Conservation (phyloP, 2,329 filamentous ascomycete species). For the Clarireedia hainanense region DNA sequence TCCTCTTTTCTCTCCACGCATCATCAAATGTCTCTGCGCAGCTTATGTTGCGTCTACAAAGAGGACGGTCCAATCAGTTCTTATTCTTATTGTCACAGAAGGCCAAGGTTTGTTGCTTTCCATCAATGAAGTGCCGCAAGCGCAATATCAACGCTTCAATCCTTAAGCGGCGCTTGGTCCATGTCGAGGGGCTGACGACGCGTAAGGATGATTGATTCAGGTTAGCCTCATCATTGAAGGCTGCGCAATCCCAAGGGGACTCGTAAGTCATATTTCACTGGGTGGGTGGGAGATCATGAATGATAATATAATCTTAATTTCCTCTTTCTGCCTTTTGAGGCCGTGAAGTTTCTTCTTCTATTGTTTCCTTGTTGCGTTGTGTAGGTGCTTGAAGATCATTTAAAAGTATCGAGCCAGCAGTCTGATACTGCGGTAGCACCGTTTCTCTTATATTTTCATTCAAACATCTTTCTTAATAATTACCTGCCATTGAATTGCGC, state of each 20-base stretch:
- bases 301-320: no score
- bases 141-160: neutral
- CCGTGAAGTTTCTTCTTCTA: no score
- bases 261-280: neutral
- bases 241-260: slow-evolving; percentile 1
- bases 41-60: no score
- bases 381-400: no score
- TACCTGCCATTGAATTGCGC: neutral
- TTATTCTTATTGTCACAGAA: no score
- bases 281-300: neutral
- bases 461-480: neutral
- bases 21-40: no score
- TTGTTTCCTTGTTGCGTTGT: no score
- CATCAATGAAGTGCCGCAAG: neutral
- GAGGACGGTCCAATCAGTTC: no score
- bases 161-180: neutral
- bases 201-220: neutral
- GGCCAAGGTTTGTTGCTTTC: neutral
- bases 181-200: neutral
- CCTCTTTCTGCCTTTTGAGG: no score
- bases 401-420: no score
- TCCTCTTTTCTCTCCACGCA: no score
- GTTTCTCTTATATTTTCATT: neutral
- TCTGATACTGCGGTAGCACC: neutral
- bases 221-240: neutral